Conservation (phyloP, 176 grass and related monocot genomes). For the Rhynchospora tenuis region DNA sequence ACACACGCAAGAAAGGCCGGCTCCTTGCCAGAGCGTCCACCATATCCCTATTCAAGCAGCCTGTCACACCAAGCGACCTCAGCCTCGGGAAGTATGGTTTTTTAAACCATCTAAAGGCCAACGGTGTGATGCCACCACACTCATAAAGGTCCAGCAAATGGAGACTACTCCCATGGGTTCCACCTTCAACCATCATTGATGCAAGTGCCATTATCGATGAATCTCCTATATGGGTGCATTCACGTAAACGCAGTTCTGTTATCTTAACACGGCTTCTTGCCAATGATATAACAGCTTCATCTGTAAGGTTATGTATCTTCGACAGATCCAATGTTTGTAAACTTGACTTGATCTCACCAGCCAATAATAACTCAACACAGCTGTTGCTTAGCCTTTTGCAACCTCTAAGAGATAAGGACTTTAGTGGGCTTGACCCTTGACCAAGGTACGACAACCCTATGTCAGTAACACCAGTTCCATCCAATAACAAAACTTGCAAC, state of each 20-base stretch:
- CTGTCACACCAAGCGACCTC: conserved; percentile 71
- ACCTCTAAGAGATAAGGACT: conserved; percentile 77
- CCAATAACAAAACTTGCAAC: conserved; percentile 57
- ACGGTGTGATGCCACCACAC: conserved; percentile 66
- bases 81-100: conserved; percentile 86
- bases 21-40: conserved; percentile 67
- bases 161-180: conserved; percentile 59
- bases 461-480: conserved; percentile 59
- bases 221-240: conserved; percentile 65
- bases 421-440: conserved; percentile 48
- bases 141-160: conserved; percentile 73
- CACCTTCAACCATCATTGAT: conserved; percentile 87
- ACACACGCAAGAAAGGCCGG: conserved; percentile 75
- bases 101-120: conserved; percentile 88
- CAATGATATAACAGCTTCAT: conserved; percentile 67
- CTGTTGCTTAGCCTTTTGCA: conserved; percentile 78
- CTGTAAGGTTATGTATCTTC: conserved; percentile 57
- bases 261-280: conserved; percentile 57
- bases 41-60: conserved; percentile 83
- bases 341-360: conserved; percentile 46
- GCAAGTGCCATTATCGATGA: conserved; percentile 82
- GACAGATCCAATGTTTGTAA: conserved; percentile 80
- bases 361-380: conserved; percentile 56
- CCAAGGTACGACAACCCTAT: conserved; percentile 70
- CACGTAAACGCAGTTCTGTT: conserved; percentile 59